phyloP scores from a whole-genome alignment of 2,329 filamentous ascomycete genomes.

The Epichloe hybrida region DNA sequence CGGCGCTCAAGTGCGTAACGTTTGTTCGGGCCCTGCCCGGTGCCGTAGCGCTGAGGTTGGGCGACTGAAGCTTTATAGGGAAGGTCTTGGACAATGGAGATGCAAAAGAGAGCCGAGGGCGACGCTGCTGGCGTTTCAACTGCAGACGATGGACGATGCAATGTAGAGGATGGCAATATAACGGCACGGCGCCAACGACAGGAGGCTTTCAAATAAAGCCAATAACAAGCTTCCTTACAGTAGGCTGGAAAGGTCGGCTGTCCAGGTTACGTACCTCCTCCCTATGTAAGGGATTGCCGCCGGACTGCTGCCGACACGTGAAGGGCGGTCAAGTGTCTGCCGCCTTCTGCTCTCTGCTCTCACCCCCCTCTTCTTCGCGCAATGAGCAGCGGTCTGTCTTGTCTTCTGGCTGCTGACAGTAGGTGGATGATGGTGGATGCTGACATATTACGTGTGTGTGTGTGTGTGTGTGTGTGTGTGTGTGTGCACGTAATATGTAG shows the following conservation, averaged over 20 bases:
- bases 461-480: too few species aligned
- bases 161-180: not conserved
- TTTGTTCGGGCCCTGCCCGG: too few species aligned
- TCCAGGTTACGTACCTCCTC: not conserved
- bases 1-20: too few species aligned
- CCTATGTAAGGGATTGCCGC: too few species aligned
- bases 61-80: not conserved
- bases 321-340: conserved; percentile 1
- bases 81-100: not conserved
- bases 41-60: not conserved
- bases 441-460: too few species aligned
- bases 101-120: not conserved
- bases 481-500: too few species aligned
- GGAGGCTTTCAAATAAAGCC: not conserved
- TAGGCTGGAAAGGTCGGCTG: not conserved
- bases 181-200: not conserved
- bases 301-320: not conserved
- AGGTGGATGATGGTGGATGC: too few species aligned
- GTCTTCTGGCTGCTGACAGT: too few species aligned
- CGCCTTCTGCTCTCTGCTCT: too few species aligned
- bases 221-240: not conserved
- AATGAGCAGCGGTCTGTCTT: too few species aligned
- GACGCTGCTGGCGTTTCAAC: too few species aligned
- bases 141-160: conserved; percentile 2
- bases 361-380: too few species aligned